Conservation (phyloP, 2,329 filamentous ascomycete genomes). For the Scytalidium lignicola region DNA sequence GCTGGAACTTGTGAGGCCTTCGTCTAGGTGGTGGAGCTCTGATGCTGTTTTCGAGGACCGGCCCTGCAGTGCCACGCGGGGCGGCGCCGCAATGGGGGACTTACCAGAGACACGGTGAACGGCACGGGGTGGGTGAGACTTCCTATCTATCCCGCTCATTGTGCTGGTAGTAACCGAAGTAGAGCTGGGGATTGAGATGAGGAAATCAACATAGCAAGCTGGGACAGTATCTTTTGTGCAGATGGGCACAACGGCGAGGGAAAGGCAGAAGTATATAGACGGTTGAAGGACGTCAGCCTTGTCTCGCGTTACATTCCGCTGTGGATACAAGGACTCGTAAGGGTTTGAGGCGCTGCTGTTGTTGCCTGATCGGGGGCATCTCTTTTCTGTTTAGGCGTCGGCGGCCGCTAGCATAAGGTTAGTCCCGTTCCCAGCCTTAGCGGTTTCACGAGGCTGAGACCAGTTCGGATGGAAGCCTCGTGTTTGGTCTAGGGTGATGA, state of each 20-base stretch:
- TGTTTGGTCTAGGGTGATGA: no score
- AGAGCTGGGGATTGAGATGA: neutral
- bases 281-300: neutral
- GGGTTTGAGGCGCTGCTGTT: neutral
- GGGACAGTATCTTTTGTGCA: no score
- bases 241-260: no score
- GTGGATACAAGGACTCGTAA: no score
- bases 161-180: neutral
- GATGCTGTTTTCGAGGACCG: constrained; percentile 4
- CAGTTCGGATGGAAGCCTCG: neutral
- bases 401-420: neutral
- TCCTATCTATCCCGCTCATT: neutral
- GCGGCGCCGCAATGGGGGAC: constrained; percentile 17
- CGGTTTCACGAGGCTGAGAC: neutral
- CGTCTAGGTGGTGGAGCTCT: constrained; percentile 8
- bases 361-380: neutral
- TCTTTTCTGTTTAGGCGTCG: neutral
- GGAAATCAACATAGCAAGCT: neutral
- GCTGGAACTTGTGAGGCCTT: constrained; percentile 8
- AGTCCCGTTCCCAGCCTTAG: neutral
- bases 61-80: constrained; percentile 15
- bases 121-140: constrained; percentile 2
- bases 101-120: constrained; percentile 3
- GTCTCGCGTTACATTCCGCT: neutral
- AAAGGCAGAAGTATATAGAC: neutral